Conservation (phyloP, 108 stramenopile genomes). For the Epipyxis sp. region DNA sequence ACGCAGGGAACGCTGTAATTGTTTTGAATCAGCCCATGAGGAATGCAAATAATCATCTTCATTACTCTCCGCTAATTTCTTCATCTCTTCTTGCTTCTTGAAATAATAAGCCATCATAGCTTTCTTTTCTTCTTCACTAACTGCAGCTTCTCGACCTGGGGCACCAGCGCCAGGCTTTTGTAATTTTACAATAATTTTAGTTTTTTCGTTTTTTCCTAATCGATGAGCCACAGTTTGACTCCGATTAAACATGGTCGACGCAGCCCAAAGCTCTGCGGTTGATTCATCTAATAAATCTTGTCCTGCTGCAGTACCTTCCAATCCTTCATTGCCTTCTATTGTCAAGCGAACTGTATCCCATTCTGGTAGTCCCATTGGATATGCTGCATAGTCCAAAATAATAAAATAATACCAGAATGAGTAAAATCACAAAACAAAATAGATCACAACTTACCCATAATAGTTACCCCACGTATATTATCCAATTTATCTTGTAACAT, state of each 20-base stretch:
- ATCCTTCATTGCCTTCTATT: slow-evolving; percentile 56
- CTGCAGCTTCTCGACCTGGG: slow-evolving; percentile 72
- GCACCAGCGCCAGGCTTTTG: slow-evolving; percentile 67
- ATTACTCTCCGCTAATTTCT: slow-evolving; percentile 64
- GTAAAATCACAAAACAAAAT: not conserved
- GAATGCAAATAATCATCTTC: slow-evolving; percentile 78
- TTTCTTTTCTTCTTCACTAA: slow-evolving; percentile 78
- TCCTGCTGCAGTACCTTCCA: slow-evolving; percentile 48
- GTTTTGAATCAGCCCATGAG: slow-evolving; percentile 75
- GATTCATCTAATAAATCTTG: slow-evolving; percentile 58
- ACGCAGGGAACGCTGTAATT: slow-evolving; percentile 57
- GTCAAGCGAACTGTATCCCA: slow-evolving; percentile 63
- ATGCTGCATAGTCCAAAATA: slow-evolving; percentile 43
- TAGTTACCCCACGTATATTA: slow-evolving; percentile 69
- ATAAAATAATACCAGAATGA: not conserved
- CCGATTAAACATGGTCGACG: slow-evolving; percentile 71
- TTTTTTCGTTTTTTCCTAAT: slow-evolving; percentile 79
- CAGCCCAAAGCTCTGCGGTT: slow-evolving; percentile 71
- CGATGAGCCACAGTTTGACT: slow-evolving; percentile 59
- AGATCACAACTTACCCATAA: slow-evolving; percentile 46
- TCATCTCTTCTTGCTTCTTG: slow-evolving; percentile 81
- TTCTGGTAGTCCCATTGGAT: slow-evolving; percentile 74
- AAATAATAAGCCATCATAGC: slow-evolving; percentile 86
- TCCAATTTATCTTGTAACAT: slow-evolving; percentile 67
- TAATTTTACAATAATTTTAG: slow-evolving; percentile 72